Percentiles rank a stretch among this genome's conserved stretches.
Evolutionary conservation across 495 filamentous ascomycete genomes (phyloP).

Genomic region (Rhypophila decipiens): DNA sequence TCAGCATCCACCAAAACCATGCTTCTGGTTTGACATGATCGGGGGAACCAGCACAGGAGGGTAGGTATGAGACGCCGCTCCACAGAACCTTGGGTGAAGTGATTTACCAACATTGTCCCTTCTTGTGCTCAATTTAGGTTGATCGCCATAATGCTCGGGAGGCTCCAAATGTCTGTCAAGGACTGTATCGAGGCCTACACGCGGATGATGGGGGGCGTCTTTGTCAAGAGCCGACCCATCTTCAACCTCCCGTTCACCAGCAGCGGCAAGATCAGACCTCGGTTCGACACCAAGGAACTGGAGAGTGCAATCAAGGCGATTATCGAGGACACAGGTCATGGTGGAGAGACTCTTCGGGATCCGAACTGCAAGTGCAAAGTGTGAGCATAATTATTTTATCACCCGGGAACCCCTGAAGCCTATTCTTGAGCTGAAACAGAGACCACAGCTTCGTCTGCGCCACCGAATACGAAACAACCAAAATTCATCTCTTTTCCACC

Average conservation of each 20-base stretch:
- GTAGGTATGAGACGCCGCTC: not conserved
- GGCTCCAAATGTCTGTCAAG: slow-evolving; percentile 36
- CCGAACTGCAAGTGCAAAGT: slow-evolving; percentile 12
- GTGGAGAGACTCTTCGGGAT: slow-evolving; percentile 31
- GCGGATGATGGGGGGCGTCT: not conserved
- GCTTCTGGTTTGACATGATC: slow-evolving; percentile 37
- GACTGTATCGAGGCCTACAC: slow-evolving; percentile 31
- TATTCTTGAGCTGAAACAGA: not conserved
- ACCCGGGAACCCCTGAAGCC: not conserved
- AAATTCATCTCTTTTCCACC: slow-evolving; percentile 34
- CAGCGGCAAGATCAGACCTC: slow-evolving; percentile 23
- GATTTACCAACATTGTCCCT: not conserved
- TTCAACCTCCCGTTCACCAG: slow-evolving; percentile 24
- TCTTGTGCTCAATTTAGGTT: slow-evolving; percentile 24
- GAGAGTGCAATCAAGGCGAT: not conserved
- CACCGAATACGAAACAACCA: slow-evolving; percentile 29
- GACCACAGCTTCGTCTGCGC: slow-evolving; percentile 41
- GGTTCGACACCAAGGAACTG: slow-evolving; percentile 17
- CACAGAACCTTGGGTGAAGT: no score
- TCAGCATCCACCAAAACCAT: slow-evolving; percentile 39
- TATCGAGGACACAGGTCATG: slow-evolving; percentile 22
- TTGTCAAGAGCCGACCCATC: not conserved
- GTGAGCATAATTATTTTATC: not conserved
- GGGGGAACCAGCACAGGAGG: slow-evolving; percentile 22
- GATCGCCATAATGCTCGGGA: slow-evolving; percentile 30